phyloP scores from a whole-genome alignment of 768 basidiomycete species.

The Austroboletus eburneus region DNA sequence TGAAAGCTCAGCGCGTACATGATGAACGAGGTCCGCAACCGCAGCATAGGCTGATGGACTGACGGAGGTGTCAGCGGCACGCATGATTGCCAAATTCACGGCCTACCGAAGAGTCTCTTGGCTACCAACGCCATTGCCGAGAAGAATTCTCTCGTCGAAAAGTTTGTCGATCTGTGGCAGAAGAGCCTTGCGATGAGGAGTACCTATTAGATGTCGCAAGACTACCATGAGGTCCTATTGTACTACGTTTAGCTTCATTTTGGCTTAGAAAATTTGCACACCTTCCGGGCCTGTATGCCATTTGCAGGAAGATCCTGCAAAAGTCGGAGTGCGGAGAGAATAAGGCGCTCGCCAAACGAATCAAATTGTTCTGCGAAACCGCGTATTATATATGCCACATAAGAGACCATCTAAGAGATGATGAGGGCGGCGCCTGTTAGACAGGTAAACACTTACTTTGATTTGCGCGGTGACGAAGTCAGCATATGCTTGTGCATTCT shows the following conservation, averaged over 20 bases:
- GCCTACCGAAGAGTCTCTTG: conserved; percentile 78
- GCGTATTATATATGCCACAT: conserved; percentile 86
- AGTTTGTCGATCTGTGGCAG: conserved; percentile 84
- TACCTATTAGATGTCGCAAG: conserved; percentile 82
- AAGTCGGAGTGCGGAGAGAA: conserved; percentile 77
- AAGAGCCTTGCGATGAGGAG: conserved; percentile 72
- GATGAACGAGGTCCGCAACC: conserved; percentile 90
- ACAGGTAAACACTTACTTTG: conserved; percentile 50
- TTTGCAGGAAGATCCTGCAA: conserved; percentile 92
- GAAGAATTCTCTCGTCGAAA: conserved; percentile 83
- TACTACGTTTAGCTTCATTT: background rate
- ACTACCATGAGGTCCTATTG: conserved; percentile 86
- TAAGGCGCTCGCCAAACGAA: conserved; percentile 74
- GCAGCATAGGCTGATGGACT: conserved; percentile 82
- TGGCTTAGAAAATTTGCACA: conserved; percentile 24
- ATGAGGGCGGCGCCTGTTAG: conserved; percentile 1
- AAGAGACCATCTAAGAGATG: conserved; percentile 72
- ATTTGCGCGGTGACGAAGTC: conserved; percentile 89
- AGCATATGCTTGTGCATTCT: conserved; percentile 67
- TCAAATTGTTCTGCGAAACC: conserved; percentile 60
- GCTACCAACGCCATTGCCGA: conserved; percentile 80
- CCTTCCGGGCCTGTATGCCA: conserved; percentile 78
- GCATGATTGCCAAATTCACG: background rate
- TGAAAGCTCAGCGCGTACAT: conserved; percentile 78
- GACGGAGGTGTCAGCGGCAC: conserved; percentile 8